Evolutionary conservation across 768 basidiomycete species (phyloP).

Genomic region (Krasilnikovozyma curviuscula): DNA sequence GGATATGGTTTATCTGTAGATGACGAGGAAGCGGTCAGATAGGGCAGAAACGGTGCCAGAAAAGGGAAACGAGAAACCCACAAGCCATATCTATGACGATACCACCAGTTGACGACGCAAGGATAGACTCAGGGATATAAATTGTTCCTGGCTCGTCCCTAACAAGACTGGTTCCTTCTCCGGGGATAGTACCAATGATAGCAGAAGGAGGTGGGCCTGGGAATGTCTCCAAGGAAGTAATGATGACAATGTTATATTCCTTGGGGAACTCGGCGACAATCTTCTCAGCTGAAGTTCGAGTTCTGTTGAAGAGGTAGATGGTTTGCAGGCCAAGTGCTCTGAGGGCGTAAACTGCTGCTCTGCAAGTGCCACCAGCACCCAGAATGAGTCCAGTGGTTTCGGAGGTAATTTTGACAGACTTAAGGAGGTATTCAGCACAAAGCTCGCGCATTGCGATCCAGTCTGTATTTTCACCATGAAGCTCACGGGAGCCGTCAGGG

Average conservation of each 20-base stretch:
- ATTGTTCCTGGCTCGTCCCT: slow-evolving; percentile 33
- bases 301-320: slow-evolving; percentile 81
- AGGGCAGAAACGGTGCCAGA: too few relatives aligned
- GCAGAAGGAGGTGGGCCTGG: slow-evolving; percentile 40
- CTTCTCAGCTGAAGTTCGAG: slow-evolving; percentile 47
- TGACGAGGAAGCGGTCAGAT: too few relatives aligned
- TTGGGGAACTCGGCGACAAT: slow-evolving; percentile 50
- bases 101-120: slow-evolving; percentile 40
- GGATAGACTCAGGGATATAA: slow-evolving; percentile 39
- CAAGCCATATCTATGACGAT: slow-evolving; percentile 87
- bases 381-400: slow-evolving; percentile 55
- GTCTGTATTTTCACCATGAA: slow-evolving; percentile 89
- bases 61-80: too few relatives aligned
- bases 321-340: slow-evolving; percentile 43
- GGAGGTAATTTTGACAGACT: slow-evolving; percentile 28
- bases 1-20: slow-evolving; percentile 68
- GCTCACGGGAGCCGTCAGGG: slow-evolving; percentile 31
- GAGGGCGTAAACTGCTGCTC: slow-evolving; percentile 82
- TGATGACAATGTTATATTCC: slow-evolving; percentile 39
- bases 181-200: slow-evolving; percentile 78
- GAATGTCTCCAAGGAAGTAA: slow-evolving; percentile 38
- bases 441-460: slow-evolving; percentile 67
- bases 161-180: slow-evolving; percentile 28
- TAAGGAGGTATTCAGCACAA: slow-evolving; percentile 17
- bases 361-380: slow-evolving; percentile 84